Conservation (phyloP, 2,329 filamentous ascomycete species). For the Colletotrichum siamense region DNA sequence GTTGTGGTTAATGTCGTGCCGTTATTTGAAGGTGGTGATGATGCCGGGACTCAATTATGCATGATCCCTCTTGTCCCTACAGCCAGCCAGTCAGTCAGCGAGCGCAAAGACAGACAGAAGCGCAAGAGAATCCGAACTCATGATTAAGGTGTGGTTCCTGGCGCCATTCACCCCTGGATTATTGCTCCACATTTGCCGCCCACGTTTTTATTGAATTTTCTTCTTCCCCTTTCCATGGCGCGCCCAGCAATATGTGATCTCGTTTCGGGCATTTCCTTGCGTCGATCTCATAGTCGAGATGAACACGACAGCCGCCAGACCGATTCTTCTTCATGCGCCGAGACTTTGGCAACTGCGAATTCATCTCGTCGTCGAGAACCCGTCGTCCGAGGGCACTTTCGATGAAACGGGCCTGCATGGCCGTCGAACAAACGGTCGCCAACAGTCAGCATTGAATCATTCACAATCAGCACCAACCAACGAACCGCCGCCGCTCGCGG, state of each 20-base stretch:
- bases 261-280: conserved; percentile 3
- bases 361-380: background rate
- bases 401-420: conserved; percentile 14
- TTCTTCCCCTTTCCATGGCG: background rate
- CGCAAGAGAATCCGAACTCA: background rate
- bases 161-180: conserved; percentile 1
- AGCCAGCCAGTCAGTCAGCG: background rate
- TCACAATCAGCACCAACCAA: background rate
- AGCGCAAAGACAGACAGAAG: background rate
- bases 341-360: background rate
- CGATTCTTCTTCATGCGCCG: conserved; percentile 12
- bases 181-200: conserved; percentile 4
- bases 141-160: background rate
- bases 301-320: conserved; percentile 9
- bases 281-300: conserved; percentile 17
- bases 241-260: background rate
- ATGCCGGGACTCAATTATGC: background rate
- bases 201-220: background rate
- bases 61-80: background rate
- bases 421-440: background rate
- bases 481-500: background rate
- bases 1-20: background rate
- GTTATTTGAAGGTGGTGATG: background rate
- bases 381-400: conserved; percentile 10
- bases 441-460: background rate